These are phyloP conservation scores for Maudiozyma humilis DNA, from an alignment of 1,139 yeast species.

Conservation along the genomic window DNA sequence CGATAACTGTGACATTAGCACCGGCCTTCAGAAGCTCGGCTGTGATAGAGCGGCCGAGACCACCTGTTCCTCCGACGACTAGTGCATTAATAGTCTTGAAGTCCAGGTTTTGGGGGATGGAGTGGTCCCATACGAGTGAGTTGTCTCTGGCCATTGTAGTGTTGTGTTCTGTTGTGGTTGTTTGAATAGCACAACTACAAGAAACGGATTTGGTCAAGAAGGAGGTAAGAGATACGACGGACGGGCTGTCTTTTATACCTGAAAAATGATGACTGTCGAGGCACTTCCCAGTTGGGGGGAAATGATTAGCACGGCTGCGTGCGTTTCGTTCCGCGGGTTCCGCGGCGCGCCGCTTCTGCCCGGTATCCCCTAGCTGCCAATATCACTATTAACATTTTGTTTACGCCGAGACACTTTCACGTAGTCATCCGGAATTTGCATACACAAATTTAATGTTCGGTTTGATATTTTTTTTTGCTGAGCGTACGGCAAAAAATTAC, in stretches of 20 bases:
- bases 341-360: no score
- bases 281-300: no score
- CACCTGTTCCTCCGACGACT: slow-evolving; percentile 37
- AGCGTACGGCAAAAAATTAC: neutral
- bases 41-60: slow-evolving; percentile 33
- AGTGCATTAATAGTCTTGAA: slow-evolving; percentile 18
- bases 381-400: neutral
- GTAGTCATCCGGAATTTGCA: neutral
- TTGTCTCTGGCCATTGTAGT: slow-evolving; percentile 5
- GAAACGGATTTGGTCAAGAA: no score
- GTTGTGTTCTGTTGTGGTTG: no score
- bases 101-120: slow-evolving; percentile 1
- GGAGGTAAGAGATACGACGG: no score
- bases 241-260: no score
- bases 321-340: no score
- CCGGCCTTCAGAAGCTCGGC: slow-evolving; percentile 24
- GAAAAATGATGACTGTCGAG: no score
- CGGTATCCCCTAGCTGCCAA: neutral
- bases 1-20: slow-evolving; percentile 33
- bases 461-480: neutral
- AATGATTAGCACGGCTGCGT: no score
- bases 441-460: neutral
- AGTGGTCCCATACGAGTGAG: slow-evolving; percentile 2
- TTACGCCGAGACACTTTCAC: neutral
- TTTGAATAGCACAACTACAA: no score